Percentiles rank a stretch among this genome's conserved stretches.
Conservation (phyloP, 2,329 filamentous ascomycete genomes). For the Ceratocystis albifundus region DNA sequence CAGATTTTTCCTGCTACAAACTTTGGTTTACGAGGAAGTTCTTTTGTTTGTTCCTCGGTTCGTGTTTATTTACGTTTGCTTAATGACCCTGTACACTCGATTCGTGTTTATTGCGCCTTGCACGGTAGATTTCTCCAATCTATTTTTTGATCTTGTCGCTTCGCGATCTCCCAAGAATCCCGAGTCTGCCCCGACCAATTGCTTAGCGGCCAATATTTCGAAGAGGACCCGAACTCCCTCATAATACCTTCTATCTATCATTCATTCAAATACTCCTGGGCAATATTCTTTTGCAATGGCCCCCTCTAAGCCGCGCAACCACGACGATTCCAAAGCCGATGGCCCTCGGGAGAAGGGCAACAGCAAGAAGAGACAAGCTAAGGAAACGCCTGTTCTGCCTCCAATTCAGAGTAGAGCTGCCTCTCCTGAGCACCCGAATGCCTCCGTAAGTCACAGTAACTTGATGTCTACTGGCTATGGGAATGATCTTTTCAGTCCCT, state of each 20-base stretch:
- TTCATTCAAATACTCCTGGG: background rate
- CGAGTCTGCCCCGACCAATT: slow-evolving; percentile 16
- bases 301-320: slow-evolving; percentile 37
- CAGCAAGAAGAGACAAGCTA: slow-evolving; percentile 38
- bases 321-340: slow-evolving; percentile 39
- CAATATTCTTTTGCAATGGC: slow-evolving; percentile 31
- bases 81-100: background rate
- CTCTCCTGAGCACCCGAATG: slow-evolving; percentile 19
- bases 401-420: slow-evolving; percentile 18
- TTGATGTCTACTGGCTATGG: background rate
- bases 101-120: slow-evolving; percentile 24
- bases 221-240: too few species aligned
- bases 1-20: slow-evolving; percentile 1
- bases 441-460: slow-evolving; percentile 19
- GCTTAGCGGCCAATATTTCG: background rate
- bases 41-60: background rate
- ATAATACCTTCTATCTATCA: background rate
- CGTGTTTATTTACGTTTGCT: background rate
- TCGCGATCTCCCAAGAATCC: slow-evolving; percentile 14
- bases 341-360: slow-evolving; percentile 26
- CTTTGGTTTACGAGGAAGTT: background rate
- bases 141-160: slow-evolving; percentile 14
- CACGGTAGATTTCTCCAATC: slow-evolving; percentile 7
- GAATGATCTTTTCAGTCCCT: background rate
- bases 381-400: slow-evolving; percentile 27